Conservation (phyloP, 805 yeast species). For the Wickerhamiella vanderwaltii region DNA sequence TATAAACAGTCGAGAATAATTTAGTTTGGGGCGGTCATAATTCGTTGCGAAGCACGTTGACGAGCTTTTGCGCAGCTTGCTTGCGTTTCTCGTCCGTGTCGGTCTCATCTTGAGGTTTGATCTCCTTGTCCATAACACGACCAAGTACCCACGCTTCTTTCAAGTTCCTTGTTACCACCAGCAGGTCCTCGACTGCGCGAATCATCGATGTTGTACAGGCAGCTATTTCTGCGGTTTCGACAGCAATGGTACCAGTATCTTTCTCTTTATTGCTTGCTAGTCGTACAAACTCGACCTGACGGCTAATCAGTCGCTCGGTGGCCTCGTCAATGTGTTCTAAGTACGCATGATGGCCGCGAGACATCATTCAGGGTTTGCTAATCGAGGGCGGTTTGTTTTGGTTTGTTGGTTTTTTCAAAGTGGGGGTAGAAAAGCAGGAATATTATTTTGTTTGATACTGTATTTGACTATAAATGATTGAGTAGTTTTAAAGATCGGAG, state of each 20-base stretch:
- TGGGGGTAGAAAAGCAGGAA: too few relatives aligned
- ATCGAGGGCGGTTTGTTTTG: not conserved
- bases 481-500: too few relatives aligned
- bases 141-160: constrained; percentile 36
- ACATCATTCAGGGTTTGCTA: constrained; percentile 2
- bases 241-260: constrained; percentile 27
- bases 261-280: constrained; percentile 22
- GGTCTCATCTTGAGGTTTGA: not conserved
- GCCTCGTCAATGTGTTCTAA: constrained; percentile 23
- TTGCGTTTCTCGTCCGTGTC: not conserved
- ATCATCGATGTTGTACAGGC: constrained; percentile 28
- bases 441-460: too few relatives aligned
- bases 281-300: constrained; percentile 20
- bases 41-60: too few relatives aligned
- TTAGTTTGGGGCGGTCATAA: not conserved
- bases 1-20: not conserved
- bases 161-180: constrained; percentile 29
- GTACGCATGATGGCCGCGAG: constrained; percentile 18
- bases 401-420: not conserved
- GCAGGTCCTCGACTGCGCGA: constrained; percentile 30
- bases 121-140: constrained; percentile 21
- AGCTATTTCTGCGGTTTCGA: constrained; percentile 31
- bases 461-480: too few relatives aligned
- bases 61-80: not conserved
- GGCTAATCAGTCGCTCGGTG: constrained; percentile 19